phyloP scores from a whole-genome alignment of 75 land plant genomes.

The Pinus taeda region DNA sequence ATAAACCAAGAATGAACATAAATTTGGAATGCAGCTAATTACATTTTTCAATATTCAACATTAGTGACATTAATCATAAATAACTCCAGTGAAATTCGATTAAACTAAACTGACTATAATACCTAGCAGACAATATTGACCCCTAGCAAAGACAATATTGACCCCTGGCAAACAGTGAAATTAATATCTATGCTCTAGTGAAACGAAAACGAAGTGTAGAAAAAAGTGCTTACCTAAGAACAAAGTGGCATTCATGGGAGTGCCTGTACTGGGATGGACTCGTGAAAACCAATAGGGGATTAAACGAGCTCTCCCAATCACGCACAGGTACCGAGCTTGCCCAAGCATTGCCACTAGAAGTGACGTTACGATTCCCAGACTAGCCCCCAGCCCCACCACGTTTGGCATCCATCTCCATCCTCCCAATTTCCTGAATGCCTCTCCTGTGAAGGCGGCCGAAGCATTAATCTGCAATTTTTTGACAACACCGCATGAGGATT shows the following conservation, averaged over 20 bases:
- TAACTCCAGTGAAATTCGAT: too few relatives aligned
- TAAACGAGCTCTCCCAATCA: conserved; percentile 57
- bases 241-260: conserved; percentile 72
- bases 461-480: conserved; percentile 27
- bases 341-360: conserved; percentile 87
- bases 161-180: too few relatives aligned
- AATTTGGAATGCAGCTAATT: too few relatives aligned
- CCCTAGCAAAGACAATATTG: too few relatives aligned
- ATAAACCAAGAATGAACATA: too few relatives aligned
- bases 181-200: not conserved
- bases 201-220: too few relatives aligned
- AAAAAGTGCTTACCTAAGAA: conserved; percentile 42
- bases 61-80: too few relatives aligned
- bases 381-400: conserved; percentile 60
- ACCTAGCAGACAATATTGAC: too few relatives aligned
- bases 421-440: conserved; percentile 44
- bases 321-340: conserved; percentile 82
- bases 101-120: too few relatives aligned
- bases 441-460: conserved; percentile 42
- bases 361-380: conserved; percentile 71
- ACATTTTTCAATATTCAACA: too few relatives aligned
- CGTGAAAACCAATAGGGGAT: conserved; percentile 79
- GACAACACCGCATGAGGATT: too few relatives aligned
- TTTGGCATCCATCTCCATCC: conserved; percentile 70
- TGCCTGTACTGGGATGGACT: conserved; percentile 64